Conservation (phyloP, 352 stramenopile genomes). For the Globisporangium spinosum region DNA sequence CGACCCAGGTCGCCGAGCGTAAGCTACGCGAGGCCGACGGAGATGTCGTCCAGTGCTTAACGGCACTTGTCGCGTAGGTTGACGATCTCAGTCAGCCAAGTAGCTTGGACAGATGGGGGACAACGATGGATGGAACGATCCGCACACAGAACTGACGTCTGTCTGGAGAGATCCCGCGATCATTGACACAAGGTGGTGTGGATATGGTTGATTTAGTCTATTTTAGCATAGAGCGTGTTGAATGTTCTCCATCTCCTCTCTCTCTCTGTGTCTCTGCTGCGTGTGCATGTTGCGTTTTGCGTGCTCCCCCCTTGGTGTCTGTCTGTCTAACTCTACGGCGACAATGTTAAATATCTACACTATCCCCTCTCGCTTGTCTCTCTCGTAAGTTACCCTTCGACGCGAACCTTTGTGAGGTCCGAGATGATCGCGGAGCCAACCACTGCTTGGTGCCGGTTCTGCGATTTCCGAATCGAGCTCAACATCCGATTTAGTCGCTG, state of each 20-base stretch:
- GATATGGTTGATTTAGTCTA: conserved; percentile 10
- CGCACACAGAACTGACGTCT: not conserved
- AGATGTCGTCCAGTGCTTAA: conserved; percentile 68
- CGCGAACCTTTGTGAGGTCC: conserved; percentile 18
- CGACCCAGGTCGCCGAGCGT: conserved; percentile 66
- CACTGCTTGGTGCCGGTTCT: conserved; percentile 36
- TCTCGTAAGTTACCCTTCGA: conserved; percentile 17
- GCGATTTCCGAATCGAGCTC: conserved; percentile 61
- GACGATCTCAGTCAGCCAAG: not conserved
- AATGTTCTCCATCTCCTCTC: not conserved
- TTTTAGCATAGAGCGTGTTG: conserved; percentile 11
- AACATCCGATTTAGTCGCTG: conserved; percentile 59
- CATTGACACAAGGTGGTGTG: not conserved
- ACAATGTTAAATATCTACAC: conserved; percentile 13
- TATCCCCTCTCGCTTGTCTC: not conserved
- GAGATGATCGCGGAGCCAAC: conserved; percentile 20
- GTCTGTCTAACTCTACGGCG: not conserved
- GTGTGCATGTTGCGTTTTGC: not conserved
- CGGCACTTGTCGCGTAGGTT: conserved; percentile 42
- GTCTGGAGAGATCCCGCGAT: not conserved
- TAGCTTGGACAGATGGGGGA: not conserved
- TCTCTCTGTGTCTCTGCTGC: not conserved
- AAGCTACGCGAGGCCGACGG: conserved; percentile 79
- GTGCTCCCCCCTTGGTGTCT: not conserved
- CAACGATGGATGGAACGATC: not conserved